These are phyloP conservation scores for Pholiota conissans DNA, from an alignment of 768 basidiomycete genomes.

Conservation along the genomic window DNA sequence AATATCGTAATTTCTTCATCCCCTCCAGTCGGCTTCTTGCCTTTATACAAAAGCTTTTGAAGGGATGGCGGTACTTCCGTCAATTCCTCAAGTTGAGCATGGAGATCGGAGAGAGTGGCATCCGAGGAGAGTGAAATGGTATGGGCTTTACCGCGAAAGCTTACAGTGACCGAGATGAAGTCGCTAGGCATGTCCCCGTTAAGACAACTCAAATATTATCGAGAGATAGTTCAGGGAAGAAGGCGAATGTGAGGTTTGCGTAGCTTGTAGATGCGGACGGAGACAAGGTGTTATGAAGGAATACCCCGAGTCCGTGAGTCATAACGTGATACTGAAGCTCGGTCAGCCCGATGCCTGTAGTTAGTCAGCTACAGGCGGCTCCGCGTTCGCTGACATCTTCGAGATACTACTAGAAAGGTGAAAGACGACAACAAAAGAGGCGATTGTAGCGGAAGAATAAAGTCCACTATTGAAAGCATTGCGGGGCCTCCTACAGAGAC, in stretches of 20 bases:
- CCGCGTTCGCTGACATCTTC: not conserved
- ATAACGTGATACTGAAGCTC: conserved; percentile 14
- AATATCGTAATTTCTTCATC: conserved; percentile 28
- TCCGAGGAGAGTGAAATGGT: conserved; percentile 48
- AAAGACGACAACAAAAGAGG: not conserved
- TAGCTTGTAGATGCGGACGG: not conserved
- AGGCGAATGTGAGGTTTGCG: not conserved
- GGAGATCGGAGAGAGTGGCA: conserved; percentile 51
- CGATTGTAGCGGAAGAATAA: not conserved
- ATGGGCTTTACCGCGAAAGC: conserved; percentile 50
- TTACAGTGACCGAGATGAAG: conserved; percentile 30
- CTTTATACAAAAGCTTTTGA: conserved; percentile 76
- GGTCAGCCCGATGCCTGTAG: conserved; percentile 5
- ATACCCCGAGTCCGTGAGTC: conserved; percentile 10
- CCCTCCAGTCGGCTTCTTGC: conserved; percentile 44
- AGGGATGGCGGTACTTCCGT: conserved; percentile 63
- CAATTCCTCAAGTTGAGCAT: conserved; percentile 55
- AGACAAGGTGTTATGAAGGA: not conserved
- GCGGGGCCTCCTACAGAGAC: not conserved
- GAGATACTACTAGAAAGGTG: not conserved
- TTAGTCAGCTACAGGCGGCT: conserved; percentile 7
- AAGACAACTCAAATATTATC: not conserved
- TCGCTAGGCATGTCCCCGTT: conserved; percentile 6
- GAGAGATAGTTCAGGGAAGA: not conserved
- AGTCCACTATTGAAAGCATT: not conserved